A percentile compares a stretch with the other conserved stretches of the same genome.
Evolutionary conservation across 495 filamentous ascomycete species (phyloP).

Genomic region (Xylaria palmicola): DNA sequence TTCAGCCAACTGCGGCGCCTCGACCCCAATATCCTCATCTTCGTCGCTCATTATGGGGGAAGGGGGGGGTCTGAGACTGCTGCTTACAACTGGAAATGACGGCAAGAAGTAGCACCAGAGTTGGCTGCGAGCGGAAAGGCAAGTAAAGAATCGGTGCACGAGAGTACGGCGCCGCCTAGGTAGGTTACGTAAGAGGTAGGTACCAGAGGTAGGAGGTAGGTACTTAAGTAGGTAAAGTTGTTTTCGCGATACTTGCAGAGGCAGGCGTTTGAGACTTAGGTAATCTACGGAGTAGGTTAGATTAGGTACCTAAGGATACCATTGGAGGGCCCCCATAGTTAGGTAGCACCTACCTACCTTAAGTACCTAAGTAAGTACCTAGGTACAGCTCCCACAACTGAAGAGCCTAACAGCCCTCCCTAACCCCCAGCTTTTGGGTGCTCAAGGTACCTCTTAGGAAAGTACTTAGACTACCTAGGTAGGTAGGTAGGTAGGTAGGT

Average conservation of each 20-base stretch:
- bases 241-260: neutral
- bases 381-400: neutral
- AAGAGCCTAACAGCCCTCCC: neutral
- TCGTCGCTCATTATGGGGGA: slow-evolving; percentile 51
- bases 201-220: too few relatives aligned
- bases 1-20: slow-evolving; percentile 45
- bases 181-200: neutral
- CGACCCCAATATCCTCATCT: slow-evolving; percentile 62
- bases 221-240: neutral
- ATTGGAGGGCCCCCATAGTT: too few relatives aligned
- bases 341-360: too few relatives aligned
- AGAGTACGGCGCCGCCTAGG: too few relatives aligned
- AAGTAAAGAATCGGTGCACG: neutral
- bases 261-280: too few relatives aligned
- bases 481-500: neutral
- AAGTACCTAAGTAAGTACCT: neutral
- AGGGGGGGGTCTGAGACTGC: neutral
- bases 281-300: too few relatives aligned
- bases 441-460: too few relatives aligned
- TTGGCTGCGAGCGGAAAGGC: neutral
- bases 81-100: neutral
- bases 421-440: neutral
- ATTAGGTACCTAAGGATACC: too few relatives aligned
- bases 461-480: neutral
- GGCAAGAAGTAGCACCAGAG: neutral